Base-by-base conservation (phyloP, 1,284 basidiomycete species). In the Apiotrichum sp. region DNA sequence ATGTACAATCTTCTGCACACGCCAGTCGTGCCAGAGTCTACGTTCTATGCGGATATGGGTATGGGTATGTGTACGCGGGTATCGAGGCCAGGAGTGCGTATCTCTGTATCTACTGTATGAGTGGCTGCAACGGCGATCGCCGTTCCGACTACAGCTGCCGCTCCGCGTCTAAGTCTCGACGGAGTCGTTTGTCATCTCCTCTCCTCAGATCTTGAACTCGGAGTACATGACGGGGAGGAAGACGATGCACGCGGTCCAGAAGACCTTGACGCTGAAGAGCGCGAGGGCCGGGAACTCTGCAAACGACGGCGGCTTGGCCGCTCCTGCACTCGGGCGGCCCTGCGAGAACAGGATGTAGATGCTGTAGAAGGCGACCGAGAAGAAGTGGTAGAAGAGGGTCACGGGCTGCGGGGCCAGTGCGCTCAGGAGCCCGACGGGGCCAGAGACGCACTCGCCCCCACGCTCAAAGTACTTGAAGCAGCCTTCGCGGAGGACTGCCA, bases 401-500 rank as follows among this genome's bases (percentile, higher is more conserved):
- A 83, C 62, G 0, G 91, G 90, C 22, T 86, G 85, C 1, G 89
- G 87, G 2, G 84, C 81, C 53, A 95, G 67, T 9, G 78, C 77
- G 22, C 89, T 86, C 16, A 93, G 83, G 14, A 93, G 81, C 4
- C 85, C 86, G 11, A 98, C 92, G 1, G 96, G 96, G 1, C 88
- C 95, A 35, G 83, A 81, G 52, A 98, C 76, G 67, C 91, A 91
- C 66, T 91, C 85, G 0, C 95, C 96, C 29, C 95, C 95, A 6
- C 83, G 81, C 72, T 97, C 90, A 70, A 99, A 97, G 78, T 98
- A 99, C 71, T 90, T 90, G 83, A 98, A 97, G 77, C 96, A 98
- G 0, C 95, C 95, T 39, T 84, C 86, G 59, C 90, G 82, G 11
- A 99, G 84, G 0, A 95, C 85, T n/a, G 81, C 84, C 7, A 98